Evolutionary conservation across 78 protist genomes (phyloP).

Genomic region (Dictyostelium firmibasis): DNA sequence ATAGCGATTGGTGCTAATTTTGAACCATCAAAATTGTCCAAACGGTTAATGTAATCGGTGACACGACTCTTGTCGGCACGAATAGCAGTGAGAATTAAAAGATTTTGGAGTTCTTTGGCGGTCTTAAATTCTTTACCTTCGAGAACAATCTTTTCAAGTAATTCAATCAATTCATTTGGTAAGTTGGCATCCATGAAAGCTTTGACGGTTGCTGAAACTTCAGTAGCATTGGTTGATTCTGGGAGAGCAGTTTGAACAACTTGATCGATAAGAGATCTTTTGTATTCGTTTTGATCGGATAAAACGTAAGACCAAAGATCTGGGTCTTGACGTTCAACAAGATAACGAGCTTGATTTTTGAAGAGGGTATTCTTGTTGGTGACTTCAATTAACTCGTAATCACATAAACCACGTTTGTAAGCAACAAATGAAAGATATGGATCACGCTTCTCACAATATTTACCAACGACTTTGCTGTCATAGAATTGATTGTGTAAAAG

Average conservation of each 20-base stretch:
- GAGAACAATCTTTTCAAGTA: conserved; percentile 99
- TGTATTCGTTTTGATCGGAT: conserved; percentile 90
- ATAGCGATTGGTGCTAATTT: conserved; percentile 97
- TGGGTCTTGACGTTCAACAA: conserved; percentile 95
- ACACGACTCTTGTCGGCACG: conserved; percentile 95
- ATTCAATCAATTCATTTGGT: conserved; percentile 99
- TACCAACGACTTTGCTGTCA: conserved; percentile 94
- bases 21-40: conserved; percentile 98
- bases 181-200: conserved; percentile 99
- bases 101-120: conserved; percentile 98
- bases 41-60: conserved; percentile 96
- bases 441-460: conserved; percentile 99
- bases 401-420: conserved; percentile 96
- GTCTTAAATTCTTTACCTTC: conserved; percentile 92
- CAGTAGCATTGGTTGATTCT: conserved; percentile 92
- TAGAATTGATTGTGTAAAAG: conserved; percentile 93
- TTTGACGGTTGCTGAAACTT: conserved; percentile 97
- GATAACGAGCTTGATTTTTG: conserved; percentile 98
- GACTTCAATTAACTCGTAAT: conserved; percentile 96
- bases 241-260: conserved; percentile 99
- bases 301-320: conserved; percentile 98
- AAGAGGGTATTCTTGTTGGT: conserved; percentile 96
- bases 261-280: conserved; percentile 90
- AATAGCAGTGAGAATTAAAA: conserved; percentile 99
- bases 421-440: conserved; percentile 97